A percentile compares a stretch with the other conserved stretches of the same genome.
These are phyloP conservation scores for Pharnaceum exiguum DNA, from an alignment of 148 eudicot species.

Conservation along the genomic window DNA sequence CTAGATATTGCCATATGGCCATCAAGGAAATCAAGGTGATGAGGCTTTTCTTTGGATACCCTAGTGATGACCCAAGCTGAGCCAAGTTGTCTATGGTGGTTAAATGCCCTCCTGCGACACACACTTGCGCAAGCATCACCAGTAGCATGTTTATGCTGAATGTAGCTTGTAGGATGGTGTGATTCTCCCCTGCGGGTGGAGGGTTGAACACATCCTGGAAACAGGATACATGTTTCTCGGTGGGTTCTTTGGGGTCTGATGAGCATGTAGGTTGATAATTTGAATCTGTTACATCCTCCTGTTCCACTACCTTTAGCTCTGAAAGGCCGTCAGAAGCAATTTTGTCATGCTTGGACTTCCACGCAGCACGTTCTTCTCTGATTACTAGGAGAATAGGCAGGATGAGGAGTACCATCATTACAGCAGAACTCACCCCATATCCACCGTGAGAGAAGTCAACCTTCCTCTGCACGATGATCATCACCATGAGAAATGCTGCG, in stretches of 20 bases:
- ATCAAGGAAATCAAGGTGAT: conserved; percentile 16
- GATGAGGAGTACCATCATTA: background rate
- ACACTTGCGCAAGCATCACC: background rate
- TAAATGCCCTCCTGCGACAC: conserved; percentile 13
- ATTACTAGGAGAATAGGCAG: conserved; percentile 12
- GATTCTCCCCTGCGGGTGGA: conserved; percentile 11
- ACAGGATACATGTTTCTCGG: background rate
- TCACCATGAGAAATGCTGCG: conserved; percentile 4
- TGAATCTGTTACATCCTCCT: too few species aligned
- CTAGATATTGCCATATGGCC: conserved; percentile 20
- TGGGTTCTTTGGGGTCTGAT: too few species aligned
- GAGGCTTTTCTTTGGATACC: conserved; percentile 14
- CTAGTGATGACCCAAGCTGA: conserved; percentile 14
- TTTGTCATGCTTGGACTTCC: background rate
- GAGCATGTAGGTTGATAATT: too few species aligned
- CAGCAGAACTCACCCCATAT: background rate
- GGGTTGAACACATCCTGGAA: conserved; percentile 1
- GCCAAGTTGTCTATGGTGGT: conserved; percentile 18
- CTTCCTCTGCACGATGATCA: conserved; percentile 11
- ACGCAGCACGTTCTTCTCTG: background rate
- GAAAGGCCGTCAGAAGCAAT: background rate
- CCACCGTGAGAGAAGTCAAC: conserved; percentile 1
- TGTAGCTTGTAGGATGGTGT: conserved; percentile 15
- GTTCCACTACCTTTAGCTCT: too few species aligned
- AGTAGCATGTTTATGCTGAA: conserved; percentile 18